Conservation (phyloP, 2,329 filamentous ascomycete genomes). For the Phaeosphaeriaceae sp. region DNA sequence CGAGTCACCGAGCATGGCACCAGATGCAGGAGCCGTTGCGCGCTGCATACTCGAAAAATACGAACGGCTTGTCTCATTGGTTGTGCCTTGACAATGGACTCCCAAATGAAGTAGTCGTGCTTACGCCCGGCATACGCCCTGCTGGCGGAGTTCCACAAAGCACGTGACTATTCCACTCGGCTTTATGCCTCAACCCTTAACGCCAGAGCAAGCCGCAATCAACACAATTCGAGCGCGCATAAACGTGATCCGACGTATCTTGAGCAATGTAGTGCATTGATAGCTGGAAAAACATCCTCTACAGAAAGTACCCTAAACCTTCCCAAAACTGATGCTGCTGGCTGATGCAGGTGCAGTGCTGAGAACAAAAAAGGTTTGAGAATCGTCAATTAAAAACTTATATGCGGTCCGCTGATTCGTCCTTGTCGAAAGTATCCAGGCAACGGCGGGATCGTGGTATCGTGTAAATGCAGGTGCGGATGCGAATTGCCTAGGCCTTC, state of each 20-base stretch:
- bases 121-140: too few relatives aligned
- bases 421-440: not conserved
- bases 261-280: not conserved
- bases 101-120: not conserved
- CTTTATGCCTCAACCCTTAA: not conserved
- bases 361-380: not conserved
- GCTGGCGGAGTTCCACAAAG: not conserved
- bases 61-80: not conserved
- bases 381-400: constrained; percentile 4
- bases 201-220: not conserved
- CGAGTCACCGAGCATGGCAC: too few relatives aligned
- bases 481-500: constrained; percentile 10
- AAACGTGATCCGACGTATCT: not conserved
- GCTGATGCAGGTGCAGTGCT: not conserved
- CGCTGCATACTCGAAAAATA: not conserved
- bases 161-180: not conserved
- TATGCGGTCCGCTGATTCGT: not conserved
- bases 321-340: not conserved
- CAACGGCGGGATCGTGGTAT: constrained; percentile 8
- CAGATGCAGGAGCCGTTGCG: not conserved
- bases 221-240: not conserved
- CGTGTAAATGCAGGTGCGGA: constrained; percentile 11
- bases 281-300: not conserved
- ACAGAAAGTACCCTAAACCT: not conserved
- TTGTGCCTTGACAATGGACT: not conserved